These are phyloP conservation scores for Edaphochlamys debaryana DNA, from an alignment of 139 green algal genomes.

Conservation along the genomic window DNA sequence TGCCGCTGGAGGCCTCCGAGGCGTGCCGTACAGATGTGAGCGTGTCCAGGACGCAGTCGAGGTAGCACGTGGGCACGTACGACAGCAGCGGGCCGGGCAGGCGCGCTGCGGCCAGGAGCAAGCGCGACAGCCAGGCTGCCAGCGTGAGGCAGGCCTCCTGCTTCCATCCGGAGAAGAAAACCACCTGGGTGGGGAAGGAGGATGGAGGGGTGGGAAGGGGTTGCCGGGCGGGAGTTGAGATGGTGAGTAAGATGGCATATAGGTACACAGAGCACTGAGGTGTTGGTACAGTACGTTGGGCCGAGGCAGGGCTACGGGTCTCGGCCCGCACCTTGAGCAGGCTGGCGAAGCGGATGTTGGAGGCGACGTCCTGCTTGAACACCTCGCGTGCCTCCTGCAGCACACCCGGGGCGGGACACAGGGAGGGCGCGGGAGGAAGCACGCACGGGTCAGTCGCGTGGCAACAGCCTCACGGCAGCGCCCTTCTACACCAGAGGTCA, in stretches of 20 bases:
- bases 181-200: slow-evolving; percentile 21
- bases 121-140: slow-evolving; percentile 3
- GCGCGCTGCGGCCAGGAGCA: slow-evolving; percentile 40
- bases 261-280: too few species aligned
- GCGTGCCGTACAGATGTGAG: background rate
- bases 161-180: slow-evolving; percentile 59
- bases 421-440: too few species aligned
- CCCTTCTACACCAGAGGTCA: too few species aligned
- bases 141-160: slow-evolving; percentile 31
- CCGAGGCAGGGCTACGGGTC: too few species aligned
- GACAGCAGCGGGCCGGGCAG: slow-evolving; percentile 53
- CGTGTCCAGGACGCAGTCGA: slow-evolving; percentile 47
- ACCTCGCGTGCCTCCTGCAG: slow-evolving; percentile 53
- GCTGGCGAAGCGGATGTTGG: slow-evolving; percentile 49
- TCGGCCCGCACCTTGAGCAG: slow-evolving; percentile 58
- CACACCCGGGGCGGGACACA: too few species aligned
- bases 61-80: slow-evolving; percentile 64
- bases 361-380: slow-evolving; percentile 60
- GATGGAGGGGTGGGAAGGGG: too few species aligned
- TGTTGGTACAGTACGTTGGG: too few species aligned
- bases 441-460: too few species aligned
- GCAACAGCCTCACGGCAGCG: too few species aligned
- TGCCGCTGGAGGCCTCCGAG: background rate
- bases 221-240: background rate
- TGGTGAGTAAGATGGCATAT: too few species aligned